A percentile compares a stretch with the other conserved stretches of the same genome.
These are phyloP conservation scores for Penicillium paradoxum DNA, from an alignment of 495 filamentous ascomycete species.

Conservation along the genomic window DNA sequence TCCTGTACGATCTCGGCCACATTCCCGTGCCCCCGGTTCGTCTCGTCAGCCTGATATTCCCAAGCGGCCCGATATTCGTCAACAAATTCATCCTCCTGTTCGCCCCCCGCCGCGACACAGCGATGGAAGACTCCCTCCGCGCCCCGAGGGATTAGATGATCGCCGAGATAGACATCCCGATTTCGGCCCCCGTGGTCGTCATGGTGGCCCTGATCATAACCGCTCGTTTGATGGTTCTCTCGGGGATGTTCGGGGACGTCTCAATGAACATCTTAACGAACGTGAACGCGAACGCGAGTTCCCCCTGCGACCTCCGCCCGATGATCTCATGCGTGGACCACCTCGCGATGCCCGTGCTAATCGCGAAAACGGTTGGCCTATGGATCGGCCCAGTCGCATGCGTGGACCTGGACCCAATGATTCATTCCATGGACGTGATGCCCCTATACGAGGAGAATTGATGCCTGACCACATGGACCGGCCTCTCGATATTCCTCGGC, in stretches of 20 bases:
- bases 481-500: slow-evolving; percentile 27
- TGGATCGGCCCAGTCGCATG: slow-evolving; percentile 33
- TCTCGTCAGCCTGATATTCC: slow-evolving; percentile 29
- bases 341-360: slow-evolving; percentile 30
- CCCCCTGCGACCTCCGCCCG: slow-evolving; percentile 25
- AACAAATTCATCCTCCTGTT: slow-evolving; percentile 30
- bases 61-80: slow-evolving; percentile 35
- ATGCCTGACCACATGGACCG: slow-evolving; percentile 35
- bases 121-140: slow-evolving; percentile 32
- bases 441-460: slow-evolving; percentile 33
- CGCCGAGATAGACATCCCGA: slow-evolving; percentile 37
- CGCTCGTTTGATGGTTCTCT: slow-evolving; percentile 31
- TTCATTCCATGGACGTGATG: slow-evolving; percentile 26
- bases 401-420: slow-evolving; percentile 21
- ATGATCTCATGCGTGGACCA: slow-evolving; percentile 42
- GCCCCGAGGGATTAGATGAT: slow-evolving; percentile 37
- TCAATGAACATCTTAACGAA: slow-evolving; percentile 25
- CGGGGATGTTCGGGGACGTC: slow-evolving; percentile 22
- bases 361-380: slow-evolving; percentile 34
- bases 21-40: slow-evolving; percentile 27
- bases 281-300: slow-evolving; percentile 32
- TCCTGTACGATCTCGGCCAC: slow-evolving; percentile 21
- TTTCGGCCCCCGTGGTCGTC: slow-evolving; percentile 33
- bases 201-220: slow-evolving; percentile 32
- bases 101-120: slow-evolving; percentile 23